A percentile compares a stretch with the other conserved stretches of the same genome.
phyloP scores from a whole-genome alignment of 306 rosid species.

The Sicyos baderoa region DNA sequence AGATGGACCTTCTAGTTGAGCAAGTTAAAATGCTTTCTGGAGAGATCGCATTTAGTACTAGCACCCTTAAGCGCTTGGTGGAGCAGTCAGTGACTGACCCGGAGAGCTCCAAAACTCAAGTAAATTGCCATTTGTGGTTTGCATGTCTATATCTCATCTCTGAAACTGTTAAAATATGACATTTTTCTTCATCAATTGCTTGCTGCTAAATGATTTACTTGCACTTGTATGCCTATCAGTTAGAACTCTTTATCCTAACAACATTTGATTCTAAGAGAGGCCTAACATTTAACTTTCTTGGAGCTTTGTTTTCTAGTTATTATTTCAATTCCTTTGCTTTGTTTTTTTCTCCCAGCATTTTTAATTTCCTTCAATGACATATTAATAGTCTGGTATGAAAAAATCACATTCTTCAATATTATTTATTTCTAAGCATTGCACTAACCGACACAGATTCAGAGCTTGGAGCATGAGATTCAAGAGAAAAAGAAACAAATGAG shows the following conservation, averaged over 20 bases:
- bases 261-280: not conserved
- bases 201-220: not conserved
- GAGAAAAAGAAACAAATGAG: constrained; percentile 89
- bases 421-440: not conserved
- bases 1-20: constrained; percentile 92
- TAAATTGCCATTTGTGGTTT: constrained; percentile 17
- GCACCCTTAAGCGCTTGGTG: constrained; percentile 90
- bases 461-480: constrained; percentile 83
- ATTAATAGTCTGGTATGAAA: not conserved
- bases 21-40: constrained; percentile 99
- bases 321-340: not conserved
- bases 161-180: not conserved
- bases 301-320: not conserved
- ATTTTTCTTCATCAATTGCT: constrained; percentile 1
- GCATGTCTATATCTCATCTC: not conserved
- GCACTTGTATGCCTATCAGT: not conserved
- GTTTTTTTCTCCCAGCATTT: not conserved
- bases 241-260: not conserved
- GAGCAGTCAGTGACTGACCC: constrained; percentile 84
- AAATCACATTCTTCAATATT: not conserved
- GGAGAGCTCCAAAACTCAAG: constrained; percentile 69
- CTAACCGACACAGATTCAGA: constrained; percentile 49
- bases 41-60: constrained; percentile 89
- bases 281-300: constrained; percentile 1
- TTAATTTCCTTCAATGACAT: not conserved